These are phyloP conservation scores for Chlorella sp. DNA, from an alignment of 139 green algal genomes.

Conservation along the genomic window DNA sequence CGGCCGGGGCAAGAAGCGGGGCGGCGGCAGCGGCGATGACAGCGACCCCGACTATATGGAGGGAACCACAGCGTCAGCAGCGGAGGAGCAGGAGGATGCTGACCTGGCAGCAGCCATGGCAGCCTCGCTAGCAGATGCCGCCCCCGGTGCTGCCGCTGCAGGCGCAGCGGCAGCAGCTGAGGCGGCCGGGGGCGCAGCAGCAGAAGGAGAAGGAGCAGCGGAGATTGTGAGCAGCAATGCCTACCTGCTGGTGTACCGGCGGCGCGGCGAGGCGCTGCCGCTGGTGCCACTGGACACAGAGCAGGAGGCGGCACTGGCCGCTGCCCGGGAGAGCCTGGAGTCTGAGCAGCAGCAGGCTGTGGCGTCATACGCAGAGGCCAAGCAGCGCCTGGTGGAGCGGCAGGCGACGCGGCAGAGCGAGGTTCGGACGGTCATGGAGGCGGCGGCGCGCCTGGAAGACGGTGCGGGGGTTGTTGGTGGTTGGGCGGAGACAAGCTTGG, in stretches of 20 bases:
- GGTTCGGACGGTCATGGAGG: conserved; percentile 50
- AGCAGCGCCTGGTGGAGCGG: conserved; percentile 9
- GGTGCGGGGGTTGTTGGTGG: conserved; percentile 19
- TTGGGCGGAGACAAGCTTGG: too few relatives aligned
- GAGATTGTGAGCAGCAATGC: conserved; percentile 66
- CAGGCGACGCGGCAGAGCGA: conserved; percentile 29
- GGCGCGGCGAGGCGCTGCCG: conserved; percentile 26
- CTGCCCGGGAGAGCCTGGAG: not conserved
- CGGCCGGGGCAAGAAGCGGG: not conserved
- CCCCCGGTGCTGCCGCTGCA: not conserved
- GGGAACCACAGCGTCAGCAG: not conserved
- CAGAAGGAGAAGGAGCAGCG: conserved; percentile 1
- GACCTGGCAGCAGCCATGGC: not conserved
- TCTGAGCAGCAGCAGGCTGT: not conserved
- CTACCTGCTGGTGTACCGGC: conserved; percentile 85
- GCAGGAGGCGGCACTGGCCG: conserved; percentile 15
- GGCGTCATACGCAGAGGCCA: conserved; percentile 25
- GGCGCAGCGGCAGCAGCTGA: not conserved
- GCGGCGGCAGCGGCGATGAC: not conserved
- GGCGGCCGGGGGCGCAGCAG: not conserved
- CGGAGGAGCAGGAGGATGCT: not conserved
- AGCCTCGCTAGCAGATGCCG: not conserved
- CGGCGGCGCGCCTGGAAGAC: conserved; percentile 24
- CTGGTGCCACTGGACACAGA: not conserved
- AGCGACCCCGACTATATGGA: not conserved